Conservation (phyloP, 2,329 filamentous ascomycete species). For the Colletotrichum sp. region DNA sequence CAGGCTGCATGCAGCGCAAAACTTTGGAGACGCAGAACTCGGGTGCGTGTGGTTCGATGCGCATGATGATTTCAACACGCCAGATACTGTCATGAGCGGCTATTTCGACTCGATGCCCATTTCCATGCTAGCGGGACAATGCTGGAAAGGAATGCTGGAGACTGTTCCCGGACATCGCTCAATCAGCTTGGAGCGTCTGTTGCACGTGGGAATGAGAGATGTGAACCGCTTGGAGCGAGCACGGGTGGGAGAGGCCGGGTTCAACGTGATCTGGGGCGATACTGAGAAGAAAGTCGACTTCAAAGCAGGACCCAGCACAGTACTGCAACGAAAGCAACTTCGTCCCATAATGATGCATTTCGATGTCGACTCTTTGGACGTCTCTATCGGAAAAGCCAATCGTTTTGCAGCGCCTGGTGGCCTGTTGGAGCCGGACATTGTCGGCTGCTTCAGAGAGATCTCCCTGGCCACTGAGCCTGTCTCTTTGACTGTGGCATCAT, state of each 20-base stretch:
- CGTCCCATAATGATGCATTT: neutral
- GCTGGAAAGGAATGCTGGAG: constrained; percentile 23
- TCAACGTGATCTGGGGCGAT: neutral
- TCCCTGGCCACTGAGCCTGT: neutral
- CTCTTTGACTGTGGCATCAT: neutral
- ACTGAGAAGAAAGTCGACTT: neutral
- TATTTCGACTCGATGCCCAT: constrained; percentile 34
- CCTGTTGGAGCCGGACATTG: neutral
- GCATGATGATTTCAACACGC: constrained; percentile 24
- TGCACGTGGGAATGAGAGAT: neutral
- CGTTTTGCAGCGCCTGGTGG: neutral
- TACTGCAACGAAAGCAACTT: neutral
- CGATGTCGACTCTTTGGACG: neutral
- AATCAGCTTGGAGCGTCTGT: neutral
- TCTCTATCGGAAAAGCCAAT: neutral
- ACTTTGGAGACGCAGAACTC: neutral
- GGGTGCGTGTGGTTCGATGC: neutral
- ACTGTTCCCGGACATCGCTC: neutral
- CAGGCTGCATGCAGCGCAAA: neutral
- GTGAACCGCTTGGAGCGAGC: neutral
- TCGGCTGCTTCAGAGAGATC: neutral
- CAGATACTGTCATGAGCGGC: constrained; percentile 26
- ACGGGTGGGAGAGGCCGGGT: neutral
- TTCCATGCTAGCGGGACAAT: constrained; percentile 28
- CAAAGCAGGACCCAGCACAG: neutral